A percentile compares a stretch with the other conserved stretches of the same genome.
Conservation (phyloP, 2,329 filamentous ascomycete species). For the Arthrobotrys iridis region DNA sequence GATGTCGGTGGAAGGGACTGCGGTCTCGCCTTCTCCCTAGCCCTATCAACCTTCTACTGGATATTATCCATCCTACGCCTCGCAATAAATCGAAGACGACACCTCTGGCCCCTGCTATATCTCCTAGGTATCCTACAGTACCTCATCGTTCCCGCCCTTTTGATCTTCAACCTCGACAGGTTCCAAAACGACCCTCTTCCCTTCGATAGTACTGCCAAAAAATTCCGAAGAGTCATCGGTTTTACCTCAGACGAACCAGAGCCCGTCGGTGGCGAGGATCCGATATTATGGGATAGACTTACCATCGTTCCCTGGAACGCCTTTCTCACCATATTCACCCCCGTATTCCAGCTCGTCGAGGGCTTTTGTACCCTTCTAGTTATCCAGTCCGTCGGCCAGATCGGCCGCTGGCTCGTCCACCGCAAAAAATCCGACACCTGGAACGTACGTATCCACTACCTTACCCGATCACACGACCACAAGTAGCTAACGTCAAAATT, state of each 20-base stretch:
- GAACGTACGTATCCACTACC: conserved; percentile 75
- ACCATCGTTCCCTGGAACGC: conserved; percentile 90
- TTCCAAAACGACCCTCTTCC: conserved; percentile 80
- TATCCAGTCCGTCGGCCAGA: conserved; percentile 92
- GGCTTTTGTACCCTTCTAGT: conserved; percentile 96
- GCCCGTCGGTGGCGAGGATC: conserved; percentile 53
- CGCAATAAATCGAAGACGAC: conserved; percentile 60
- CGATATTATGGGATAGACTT: conserved; percentile 74
- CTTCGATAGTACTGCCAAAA: conserved; percentile 31
- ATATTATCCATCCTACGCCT: conserved; percentile 83
- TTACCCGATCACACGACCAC: conserved; percentile 34
- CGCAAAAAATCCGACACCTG: conserved; percentile 83
- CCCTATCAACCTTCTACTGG: conserved; percentile 89
- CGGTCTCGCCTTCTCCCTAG: conserved; percentile 90
- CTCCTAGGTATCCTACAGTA: conserved; percentile 81
- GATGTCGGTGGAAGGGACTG: conserved; percentile 96
- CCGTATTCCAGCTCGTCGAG: conserved; percentile 91
- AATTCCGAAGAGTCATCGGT: conserved; percentile 32
- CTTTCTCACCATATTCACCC: conserved; percentile 86
- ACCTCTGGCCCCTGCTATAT: conserved; percentile 76
- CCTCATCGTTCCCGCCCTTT: conserved; percentile 81
- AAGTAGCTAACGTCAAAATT: conserved; percentile 20
- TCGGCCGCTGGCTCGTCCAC: conserved; percentile 94
- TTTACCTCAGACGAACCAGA: conserved; percentile 43
- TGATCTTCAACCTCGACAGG: conserved; percentile 95